phyloP scores from a whole-genome alignment of 371 early-diverging fungal genomes.

The Conidiobolus coronatus region DNA sequence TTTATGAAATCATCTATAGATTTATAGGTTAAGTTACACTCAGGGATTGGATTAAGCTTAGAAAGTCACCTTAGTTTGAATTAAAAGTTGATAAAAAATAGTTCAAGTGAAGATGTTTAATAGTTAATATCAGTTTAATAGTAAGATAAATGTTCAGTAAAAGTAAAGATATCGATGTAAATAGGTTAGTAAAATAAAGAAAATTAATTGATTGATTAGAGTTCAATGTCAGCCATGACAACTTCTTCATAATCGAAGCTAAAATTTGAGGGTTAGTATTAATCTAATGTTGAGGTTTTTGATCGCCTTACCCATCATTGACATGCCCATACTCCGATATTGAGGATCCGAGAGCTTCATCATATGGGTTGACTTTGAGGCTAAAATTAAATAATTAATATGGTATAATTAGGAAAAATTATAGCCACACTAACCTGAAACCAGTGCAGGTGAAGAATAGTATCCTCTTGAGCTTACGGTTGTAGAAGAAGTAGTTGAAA shows the following conservation, averaged over 20 bases:
- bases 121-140: no score
- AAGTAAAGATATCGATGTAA: no score
- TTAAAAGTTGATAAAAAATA: no score
- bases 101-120: no score
- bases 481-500: slow-evolving; percentile 84
- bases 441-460: slow-evolving; percentile 70
- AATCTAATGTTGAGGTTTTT: not conserved
- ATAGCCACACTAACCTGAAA: slow-evolving; percentile 30
- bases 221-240: slow-evolving; percentile 9
- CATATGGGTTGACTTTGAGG: not conserved
- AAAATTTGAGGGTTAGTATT: not conserved
- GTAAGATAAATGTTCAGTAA: no score
- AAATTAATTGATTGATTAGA: not conserved
- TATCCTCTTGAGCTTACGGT: slow-evolving; percentile 68
- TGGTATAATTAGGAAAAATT: not conserved
- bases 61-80: no score
- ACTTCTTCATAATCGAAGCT: slow-evolving; percentile 7
- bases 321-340: not conserved
- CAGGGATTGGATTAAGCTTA: no score
- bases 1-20: no score
- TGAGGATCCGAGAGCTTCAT: not conserved
- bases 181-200: not conserved
- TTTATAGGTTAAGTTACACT: no score
- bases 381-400: not conserved
- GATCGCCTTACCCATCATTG: not conserved